Conservation (phyloP, 306 rosid genomes). For the Rubus idaeus region DNA sequence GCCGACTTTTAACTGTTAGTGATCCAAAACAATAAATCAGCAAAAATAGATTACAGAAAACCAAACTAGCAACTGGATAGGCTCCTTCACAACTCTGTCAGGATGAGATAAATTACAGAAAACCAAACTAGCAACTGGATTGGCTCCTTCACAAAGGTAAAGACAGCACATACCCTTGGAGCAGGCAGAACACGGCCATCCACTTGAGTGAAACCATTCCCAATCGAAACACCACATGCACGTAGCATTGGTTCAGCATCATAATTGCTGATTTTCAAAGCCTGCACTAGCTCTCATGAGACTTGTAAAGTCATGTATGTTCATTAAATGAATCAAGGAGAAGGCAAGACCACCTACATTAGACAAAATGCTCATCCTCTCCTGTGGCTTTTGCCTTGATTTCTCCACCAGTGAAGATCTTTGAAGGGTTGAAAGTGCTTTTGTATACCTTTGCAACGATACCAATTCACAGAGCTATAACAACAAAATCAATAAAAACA, state of each 20-base stretch:
- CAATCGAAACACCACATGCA: slow-evolving; percentile 60
- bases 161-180: slow-evolving; percentile 57
- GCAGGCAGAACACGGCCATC: slow-evolving; percentile 89
- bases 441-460: slow-evolving; percentile 85
- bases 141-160: neutral
- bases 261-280: slow-evolving; percentile 63
- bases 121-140: neutral
- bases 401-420: slow-evolving; percentile 85
- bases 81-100: neutral
- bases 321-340: neutral
- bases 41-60: neutral
- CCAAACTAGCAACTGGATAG: neutral
- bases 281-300: slow-evolving; percentile 47
- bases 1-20: slow-evolving; percentile 66
- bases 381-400: slow-evolving; percentile 91
- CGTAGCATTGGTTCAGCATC: slow-evolving; percentile 73
- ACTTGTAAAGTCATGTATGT: neutral
- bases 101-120: neutral
- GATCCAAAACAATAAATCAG: slow-evolving; percentile 6
- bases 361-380: slow-evolving; percentile 70
- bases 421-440: slow-evolving; percentile 74
- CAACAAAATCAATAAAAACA: neutral
- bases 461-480: slow-evolving; percentile 73
- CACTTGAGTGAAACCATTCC: slow-evolving; percentile 54
- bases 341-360: slow-evolving; percentile 41